Evolutionary conservation across 2,329 filamentous ascomycete genomes (phyloP), one percentile per base, ranked within the genome.

Genomic region (Aspergillus versicolor): DNA sequence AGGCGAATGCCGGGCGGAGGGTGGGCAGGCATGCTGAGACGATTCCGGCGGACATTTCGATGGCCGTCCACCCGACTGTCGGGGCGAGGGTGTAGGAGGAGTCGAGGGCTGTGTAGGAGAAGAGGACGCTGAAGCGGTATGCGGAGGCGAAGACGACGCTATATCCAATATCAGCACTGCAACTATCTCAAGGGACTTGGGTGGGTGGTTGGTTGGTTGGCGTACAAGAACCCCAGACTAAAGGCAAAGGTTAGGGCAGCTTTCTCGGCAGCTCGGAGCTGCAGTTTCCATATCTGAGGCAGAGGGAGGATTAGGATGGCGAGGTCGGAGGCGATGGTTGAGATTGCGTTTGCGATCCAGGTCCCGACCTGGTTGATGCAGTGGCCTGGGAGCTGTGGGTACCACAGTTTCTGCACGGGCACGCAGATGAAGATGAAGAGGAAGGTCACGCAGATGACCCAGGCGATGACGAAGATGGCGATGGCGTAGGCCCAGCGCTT

Each of bases 361-460:
- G 65, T 67, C n/a, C 54, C 61, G 21, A 67, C 63, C 53, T 68
- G 65, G 55, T 64, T 66, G 64, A 69, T 68, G 48, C 67, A 68
- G 7, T 56, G 62, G 6, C 67, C 66, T 11, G 65, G 66, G 2
- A 67, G 43, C 15, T 62, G 34, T 11, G 66, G 65, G 49, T 67
- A 63, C 66, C 65, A 69, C 21, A 69, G 55, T 48, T 69, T 69
- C 57, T 68, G 58, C 22, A 69, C 66, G 3, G 67, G 67, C 8
- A 67, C 65, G 34, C 67, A 69, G 45, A 68, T 68, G 59, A 69
- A 69, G 37, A 69, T 60, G 50, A 68, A 69, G 4, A 67, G 32
- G 21, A 69, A 68, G 12, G 65, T 68, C 56, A 69, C 65, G 24
- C 59, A 65, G 52, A 69, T 65, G 9, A 66, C 65, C 66, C 67